Percentiles rank a stretch among this genome's conserved stretches.
Conservation (phyloP, 2,329 filamentous ascomycete genomes). For the Coccinonectria pachysandricola region DNA sequence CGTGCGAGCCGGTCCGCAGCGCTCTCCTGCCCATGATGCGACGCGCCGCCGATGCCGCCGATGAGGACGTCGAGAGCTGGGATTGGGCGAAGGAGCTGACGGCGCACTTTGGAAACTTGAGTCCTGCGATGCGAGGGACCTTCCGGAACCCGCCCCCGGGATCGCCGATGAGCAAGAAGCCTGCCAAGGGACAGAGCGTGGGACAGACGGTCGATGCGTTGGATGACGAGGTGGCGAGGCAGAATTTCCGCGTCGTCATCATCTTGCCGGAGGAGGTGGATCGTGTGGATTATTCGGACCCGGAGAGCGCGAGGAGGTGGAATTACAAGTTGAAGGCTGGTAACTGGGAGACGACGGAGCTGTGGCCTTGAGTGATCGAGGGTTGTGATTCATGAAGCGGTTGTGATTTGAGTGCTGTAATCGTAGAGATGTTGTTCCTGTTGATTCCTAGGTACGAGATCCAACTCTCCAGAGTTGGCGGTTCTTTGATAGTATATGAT, state of each 20-base stretch:
- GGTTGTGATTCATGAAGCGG: too few relatives aligned
- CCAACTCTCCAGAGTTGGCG: too few relatives aligned
- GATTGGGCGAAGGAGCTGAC: constrained; percentile 72
- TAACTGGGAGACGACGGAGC: constrained; percentile 57
- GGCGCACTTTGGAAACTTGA: constrained; percentile 82
- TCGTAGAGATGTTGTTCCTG: too few relatives aligned
- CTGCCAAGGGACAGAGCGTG: constrained; percentile 31
- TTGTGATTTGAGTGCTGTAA: too few relatives aligned
- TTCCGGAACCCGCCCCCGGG: constrained; percentile 67
- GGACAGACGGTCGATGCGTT: constrained; percentile 61
- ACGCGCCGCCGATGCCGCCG: constrained; percentile 7
- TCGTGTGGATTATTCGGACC: constrained; percentile 59
- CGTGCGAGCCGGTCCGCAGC: constrained; percentile 41
- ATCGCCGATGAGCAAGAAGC: constrained; percentile 41
- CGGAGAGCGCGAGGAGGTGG: constrained; percentile 52
- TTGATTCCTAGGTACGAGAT: too few relatives aligned
- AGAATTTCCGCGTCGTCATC: constrained; percentile 74
- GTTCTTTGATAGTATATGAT: too few relatives aligned
- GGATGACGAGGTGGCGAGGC: constrained; percentile 58
- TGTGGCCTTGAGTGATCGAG: constrained; percentile 48
- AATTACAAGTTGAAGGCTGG: constrained; percentile 49
- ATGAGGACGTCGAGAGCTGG: constrained; percentile 44
- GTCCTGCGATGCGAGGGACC: constrained; percentile 66
- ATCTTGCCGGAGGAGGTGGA: constrained; percentile 73
- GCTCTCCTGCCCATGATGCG: constrained; percentile 56